Conservation (phyloP, 441 rosid genomes). For the Erodium trifolium region DNA sequence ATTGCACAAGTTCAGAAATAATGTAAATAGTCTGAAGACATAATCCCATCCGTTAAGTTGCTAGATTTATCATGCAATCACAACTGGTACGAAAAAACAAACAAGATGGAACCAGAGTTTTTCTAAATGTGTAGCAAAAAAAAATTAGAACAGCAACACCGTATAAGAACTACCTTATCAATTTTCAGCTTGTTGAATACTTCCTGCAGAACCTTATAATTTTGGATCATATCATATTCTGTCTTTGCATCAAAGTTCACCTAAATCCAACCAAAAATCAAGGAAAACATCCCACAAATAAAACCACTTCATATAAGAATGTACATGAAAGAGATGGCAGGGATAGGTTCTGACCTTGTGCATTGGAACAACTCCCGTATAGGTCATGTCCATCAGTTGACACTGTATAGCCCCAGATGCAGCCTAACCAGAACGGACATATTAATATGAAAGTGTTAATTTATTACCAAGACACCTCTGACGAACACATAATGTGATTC, state of each 20-base stretch:
- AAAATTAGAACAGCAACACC: neutral
- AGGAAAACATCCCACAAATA: conserved; percentile 8
- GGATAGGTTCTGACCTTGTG: conserved; percentile 50
- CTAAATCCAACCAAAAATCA: conserved; percentile 29
- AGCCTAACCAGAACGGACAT: conserved; percentile 39
- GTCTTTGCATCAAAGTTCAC: conserved; percentile 90
- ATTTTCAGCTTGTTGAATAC: conserved; percentile 83
- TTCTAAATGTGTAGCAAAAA: neutral
- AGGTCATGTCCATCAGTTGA: conserved; percentile 91
- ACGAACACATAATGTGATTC: too few relatives aligned
- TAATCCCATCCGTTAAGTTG: too few relatives aligned
- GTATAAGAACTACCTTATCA: conserved; percentile 52
- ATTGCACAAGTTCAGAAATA: neutral
- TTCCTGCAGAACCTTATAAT: conserved; percentile 93
- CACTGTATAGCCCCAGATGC: conserved; percentile 99
- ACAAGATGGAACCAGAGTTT: neutral
- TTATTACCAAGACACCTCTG: neutral
- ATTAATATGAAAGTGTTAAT: neutral
- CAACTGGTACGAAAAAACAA: neutral
- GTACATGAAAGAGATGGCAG: neutral
- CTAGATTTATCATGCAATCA: neutral
- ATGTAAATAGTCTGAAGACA: neutral
- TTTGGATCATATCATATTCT: conserved; percentile 93
- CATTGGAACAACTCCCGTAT: conserved; percentile 94
- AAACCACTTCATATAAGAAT: neutral